Evolutionary conservation across 176 grass and related monocot genomes (phyloP).

Genomic region (Leersia perrieri): DNA sequence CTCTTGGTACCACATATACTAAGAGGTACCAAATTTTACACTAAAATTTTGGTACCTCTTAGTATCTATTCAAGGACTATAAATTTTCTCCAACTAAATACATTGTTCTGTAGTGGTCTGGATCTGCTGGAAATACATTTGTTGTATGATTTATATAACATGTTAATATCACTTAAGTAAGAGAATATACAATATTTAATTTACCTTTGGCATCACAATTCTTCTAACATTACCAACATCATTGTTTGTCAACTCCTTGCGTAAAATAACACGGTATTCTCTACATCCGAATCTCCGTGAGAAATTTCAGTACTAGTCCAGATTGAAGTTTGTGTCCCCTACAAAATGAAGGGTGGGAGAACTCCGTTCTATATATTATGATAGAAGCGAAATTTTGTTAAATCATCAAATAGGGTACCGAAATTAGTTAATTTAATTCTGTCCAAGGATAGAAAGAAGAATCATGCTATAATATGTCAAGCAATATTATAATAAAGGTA

Average conservation of each 20-base stretch:
- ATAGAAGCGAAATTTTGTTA: no score
- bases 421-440: no score
- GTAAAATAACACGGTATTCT: constrained; percentile 43
- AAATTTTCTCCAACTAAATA: neutral
- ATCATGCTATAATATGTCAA: no score
- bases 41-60: no score
- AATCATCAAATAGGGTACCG: no score
- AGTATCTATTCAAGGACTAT: no score
- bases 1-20: no score
- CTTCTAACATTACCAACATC: constrained; percentile 82
- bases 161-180: neutral
- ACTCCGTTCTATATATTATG: no score
- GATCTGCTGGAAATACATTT: no score
- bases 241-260: constrained; percentile 90
- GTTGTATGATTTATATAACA: neutral
- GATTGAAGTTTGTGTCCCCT: neutral
- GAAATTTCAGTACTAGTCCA: constrained; percentile 19
- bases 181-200: constrained; percentile 19
- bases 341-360: neutral
- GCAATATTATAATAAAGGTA: no score
- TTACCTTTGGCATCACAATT: constrained; percentile 89
- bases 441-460: no score
- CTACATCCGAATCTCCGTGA: constrained; percentile 42
- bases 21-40: no score
- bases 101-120: neutral